phyloP scores from a whole-genome alignment of 2,329 filamentous ascomycete species.

The Pseudohalonectria lignicola region DNA sequence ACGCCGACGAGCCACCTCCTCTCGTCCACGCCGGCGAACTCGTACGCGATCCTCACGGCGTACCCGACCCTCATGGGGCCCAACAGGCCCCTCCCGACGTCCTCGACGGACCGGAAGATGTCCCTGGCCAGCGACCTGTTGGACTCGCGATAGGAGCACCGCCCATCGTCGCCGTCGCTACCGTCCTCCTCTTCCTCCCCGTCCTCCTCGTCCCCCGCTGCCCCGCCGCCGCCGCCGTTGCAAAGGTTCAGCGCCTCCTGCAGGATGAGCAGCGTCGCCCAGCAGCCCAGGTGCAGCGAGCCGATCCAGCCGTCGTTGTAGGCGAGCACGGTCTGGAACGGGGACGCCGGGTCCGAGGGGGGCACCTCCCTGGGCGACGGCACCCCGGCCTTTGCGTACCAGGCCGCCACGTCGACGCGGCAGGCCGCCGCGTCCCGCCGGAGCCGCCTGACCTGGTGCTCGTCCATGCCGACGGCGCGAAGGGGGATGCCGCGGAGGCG shows the following conservation, averaged over 20 bases:
- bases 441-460: constrained; percentile 15
- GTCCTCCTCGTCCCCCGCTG: neutral
- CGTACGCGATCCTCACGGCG: constrained; percentile 24
- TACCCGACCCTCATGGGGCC: constrained; percentile 26
- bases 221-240: constrained; percentile 6
- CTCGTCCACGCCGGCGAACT: constrained; percentile 21
- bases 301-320: constrained; percentile 21
- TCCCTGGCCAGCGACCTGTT: constrained; percentile 16
- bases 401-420: constrained; percentile 19
- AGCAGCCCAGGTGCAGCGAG: constrained; percentile 22
- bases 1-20: constrained; percentile 22
- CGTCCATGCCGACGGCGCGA: constrained; percentile 8
- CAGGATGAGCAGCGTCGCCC: constrained; percentile 27
- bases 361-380: constrained; percentile 14
- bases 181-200: constrained; percentile 23
- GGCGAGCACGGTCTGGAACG: constrained; percentile 19
- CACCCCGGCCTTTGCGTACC: constrained; percentile 18
- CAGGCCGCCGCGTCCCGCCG: constrained; percentile 14
- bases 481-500: constrained; percentile 15
- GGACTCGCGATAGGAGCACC: neutral
- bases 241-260: constrained; percentile 24
- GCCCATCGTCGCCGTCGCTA: constrained; percentile 12
- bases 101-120: constrained; percentile 26
- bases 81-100: constrained; percentile 22
- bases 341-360: constrained; percentile 17